Conservation (phyloP, 1,284 basidiomycete species). For the Leccinum olivaceoglutinosum region DNA sequence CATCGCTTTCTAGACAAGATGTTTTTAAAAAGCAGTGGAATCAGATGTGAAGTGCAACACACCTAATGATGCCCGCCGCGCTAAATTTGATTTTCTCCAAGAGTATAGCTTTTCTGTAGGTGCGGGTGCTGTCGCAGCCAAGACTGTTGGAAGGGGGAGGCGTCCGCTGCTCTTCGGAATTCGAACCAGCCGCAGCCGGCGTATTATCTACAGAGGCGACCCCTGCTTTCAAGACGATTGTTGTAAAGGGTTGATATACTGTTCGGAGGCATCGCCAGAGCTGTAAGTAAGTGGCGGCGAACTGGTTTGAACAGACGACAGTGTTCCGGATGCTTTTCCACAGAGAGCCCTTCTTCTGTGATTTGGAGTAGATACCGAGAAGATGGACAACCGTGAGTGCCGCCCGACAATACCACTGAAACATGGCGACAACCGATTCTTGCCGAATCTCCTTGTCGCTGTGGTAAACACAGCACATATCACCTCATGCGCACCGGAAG, state of each 20-base stretch:
- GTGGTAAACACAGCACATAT: too few species aligned
- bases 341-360: too few species aligned
- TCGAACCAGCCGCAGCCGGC: slow-evolving; percentile 43
- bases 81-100: slow-evolving; percentile 65
- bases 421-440: too few species aligned
- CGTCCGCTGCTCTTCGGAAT: slow-evolving; percentile 28
- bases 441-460: too few species aligned
- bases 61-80: slow-evolving; percentile 74
- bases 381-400: too few species aligned
- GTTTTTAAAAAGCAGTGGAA: slow-evolving; percentile 9
- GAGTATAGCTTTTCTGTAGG: slow-evolving; percentile 72
- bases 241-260: slow-evolving; percentile 59
- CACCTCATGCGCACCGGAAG: too few species aligned
- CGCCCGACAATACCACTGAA: too few species aligned
- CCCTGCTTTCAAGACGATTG: slow-evolving; percentile 65
- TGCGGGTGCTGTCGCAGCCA: slow-evolving; percentile 50
- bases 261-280: slow-evolving; percentile 28
- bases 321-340: neutral
- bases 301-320: slow-evolving; percentile 21
- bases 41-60: slow-evolving; percentile 22
- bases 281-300: slow-evolving; percentile 20
- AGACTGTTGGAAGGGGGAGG: slow-evolving; percentile 31
- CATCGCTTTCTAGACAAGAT: slow-evolving; percentile 53
- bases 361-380: too few species aligned
- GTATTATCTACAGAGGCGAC: slow-evolving; percentile 55